phyloP scores from a whole-genome alignment of 2,329 filamentous ascomycete species.

The Cadophora luteo-olivacea region DNA sequence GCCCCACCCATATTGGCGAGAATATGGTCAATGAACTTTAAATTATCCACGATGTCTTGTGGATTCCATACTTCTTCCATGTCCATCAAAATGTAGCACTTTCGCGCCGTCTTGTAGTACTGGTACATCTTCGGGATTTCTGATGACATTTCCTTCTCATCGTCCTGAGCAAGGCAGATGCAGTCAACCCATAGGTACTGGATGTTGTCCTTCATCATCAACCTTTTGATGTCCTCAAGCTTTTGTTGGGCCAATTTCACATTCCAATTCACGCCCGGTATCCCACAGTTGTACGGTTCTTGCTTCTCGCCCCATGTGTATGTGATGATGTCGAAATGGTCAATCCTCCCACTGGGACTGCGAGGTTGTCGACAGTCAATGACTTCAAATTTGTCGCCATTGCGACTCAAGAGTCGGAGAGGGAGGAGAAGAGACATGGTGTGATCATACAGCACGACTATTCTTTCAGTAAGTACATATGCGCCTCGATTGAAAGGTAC shows the following conservation, averaged over 20 bases:
- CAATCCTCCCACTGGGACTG: neutral
- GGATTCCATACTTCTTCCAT: constrained; percentile 44
- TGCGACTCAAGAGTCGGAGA: constrained; percentile 42
- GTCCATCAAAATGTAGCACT: constrained; percentile 43
- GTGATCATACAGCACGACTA: neutral
- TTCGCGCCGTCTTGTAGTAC: constrained; percentile 36
- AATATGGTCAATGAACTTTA: constrained; percentile 44
- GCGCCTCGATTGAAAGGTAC: neutral
- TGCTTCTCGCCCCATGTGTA: constrained; percentile 27
- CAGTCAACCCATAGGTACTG: constrained; percentile 38
- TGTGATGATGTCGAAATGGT: constrained; percentile 28
- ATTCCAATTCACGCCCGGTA: constrained; percentile 28
- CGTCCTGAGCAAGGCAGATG: constrained; percentile 38
- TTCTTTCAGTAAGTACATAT: neutral
- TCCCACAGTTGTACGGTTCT: constrained; percentile 24
- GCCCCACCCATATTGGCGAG: constrained; percentile 34
- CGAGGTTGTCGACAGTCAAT: constrained; percentile 17
- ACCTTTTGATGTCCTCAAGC: constrained; percentile 31
- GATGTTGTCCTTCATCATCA: constrained; percentile 25
- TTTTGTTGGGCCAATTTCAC: constrained; percentile 22
- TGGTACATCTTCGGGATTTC: constrained; percentile 26
- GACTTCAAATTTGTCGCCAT: constrained; percentile 20
- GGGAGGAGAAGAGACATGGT: constrained; percentile 25
- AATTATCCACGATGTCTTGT: constrained; percentile 42
- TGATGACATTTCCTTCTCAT: constrained; percentile 26